phyloP scores from a whole-genome alignment of 352 stramenopile species.

The Pythium phragmiticola region DNA sequence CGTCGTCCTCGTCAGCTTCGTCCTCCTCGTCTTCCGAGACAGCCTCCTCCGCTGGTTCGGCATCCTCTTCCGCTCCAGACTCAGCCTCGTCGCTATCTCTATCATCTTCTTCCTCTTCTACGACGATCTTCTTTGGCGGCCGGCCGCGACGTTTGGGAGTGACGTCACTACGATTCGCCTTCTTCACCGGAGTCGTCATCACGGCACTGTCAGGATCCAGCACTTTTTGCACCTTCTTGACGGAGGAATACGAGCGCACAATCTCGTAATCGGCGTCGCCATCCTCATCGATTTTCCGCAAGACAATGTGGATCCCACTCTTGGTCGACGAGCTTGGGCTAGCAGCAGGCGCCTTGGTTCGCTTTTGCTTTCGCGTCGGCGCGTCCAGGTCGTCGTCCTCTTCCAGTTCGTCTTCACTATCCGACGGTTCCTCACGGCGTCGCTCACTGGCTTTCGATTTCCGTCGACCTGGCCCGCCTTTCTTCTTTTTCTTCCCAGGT shows the following conservation, averaged over 20 bases:
- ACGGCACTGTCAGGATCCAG: slow-evolving; percentile 6
- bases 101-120: slow-evolving; percentile 22
- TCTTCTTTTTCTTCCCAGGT: slow-evolving; percentile 34
- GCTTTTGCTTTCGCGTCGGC: slow-evolving; percentile 28
- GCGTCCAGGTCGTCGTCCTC: slow-evolving; percentile 31
- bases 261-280: slow-evolving; percentile 24
- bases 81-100: slow-evolving; percentile 25
- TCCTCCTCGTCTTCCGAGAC: slow-evolving; percentile 31
- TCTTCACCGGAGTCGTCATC: slow-evolving; percentile 9
- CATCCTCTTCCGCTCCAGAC: slow-evolving; percentile 26
- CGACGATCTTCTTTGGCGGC: slow-evolving; percentile 22
- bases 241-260: slow-evolving; percentile 25
- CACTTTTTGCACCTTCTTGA: slow-evolving; percentile 30
- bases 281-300: slow-evolving; percentile 21
- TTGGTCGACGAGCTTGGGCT: slow-evolving; percentile 14
- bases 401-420: slow-evolving; percentile 27
- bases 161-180: slow-evolving; percentile 2
- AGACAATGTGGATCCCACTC: slow-evolving; percentile 30
- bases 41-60: slow-evolving; percentile 21
- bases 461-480: slow-evolving; percentile 30
- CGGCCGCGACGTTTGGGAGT: slow-evolving; percentile 20
- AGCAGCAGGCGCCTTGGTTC: slow-evolving; percentile 4
- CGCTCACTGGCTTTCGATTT: slow-evolving; percentile 34
- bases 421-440: slow-evolving; percentile 13
- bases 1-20: slow-evolving; percentile 28